Evolutionary conservation across 2,329 filamentous ascomycete species (phyloP).

Genomic region (Zymoseptoria crescenta): DNA sequence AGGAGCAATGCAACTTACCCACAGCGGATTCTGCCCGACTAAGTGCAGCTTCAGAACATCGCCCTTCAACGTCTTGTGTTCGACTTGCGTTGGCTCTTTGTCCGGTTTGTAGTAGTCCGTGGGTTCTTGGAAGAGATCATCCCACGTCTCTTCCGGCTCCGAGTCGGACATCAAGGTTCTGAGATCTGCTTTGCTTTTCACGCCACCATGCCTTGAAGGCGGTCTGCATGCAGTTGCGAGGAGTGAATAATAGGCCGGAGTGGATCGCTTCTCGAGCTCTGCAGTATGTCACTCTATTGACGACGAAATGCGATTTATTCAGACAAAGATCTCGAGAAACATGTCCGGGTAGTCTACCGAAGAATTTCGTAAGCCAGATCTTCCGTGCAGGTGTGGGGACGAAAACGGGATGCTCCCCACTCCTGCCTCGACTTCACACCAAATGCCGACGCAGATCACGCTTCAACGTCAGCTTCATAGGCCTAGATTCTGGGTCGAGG

Average conservation of each 20-base stretch:
- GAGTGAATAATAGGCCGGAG: background rate
- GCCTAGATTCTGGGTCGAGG: background rate
- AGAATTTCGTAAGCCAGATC: background rate
- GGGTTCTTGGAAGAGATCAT: slow-evolving; percentile 69
- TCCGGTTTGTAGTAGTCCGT: slow-evolving; percentile 71
- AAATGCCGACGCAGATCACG: background rate
- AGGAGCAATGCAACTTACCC: slow-evolving; percentile 44
- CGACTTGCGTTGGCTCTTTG: slow-evolving; percentile 64
- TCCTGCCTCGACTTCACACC: background rate
- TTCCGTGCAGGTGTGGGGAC: background rate
- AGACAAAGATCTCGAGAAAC: background rate
- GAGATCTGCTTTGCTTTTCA: background rate
- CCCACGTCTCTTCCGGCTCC: slow-evolving; percentile 28
- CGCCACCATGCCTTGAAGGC: background rate
- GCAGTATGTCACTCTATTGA: background rate
- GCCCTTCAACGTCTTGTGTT: slow-evolving; percentile 62
- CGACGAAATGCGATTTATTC: background rate
- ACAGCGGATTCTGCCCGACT: slow-evolving; percentile 79
- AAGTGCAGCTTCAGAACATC: slow-evolving; percentile 62
- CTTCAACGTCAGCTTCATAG: background rate
- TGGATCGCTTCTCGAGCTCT: background rate
- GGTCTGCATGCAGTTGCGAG: background rate
- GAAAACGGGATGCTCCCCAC: background rate
- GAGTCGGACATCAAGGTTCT: slow-evolving; percentile 15
- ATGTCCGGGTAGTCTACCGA: background rate